A percentile compares a stretch with the other conserved stretches of the same genome.
Conservation (phyloP, 176 grass and related monocot genomes). For the Oryza meridionalis region DNA sequence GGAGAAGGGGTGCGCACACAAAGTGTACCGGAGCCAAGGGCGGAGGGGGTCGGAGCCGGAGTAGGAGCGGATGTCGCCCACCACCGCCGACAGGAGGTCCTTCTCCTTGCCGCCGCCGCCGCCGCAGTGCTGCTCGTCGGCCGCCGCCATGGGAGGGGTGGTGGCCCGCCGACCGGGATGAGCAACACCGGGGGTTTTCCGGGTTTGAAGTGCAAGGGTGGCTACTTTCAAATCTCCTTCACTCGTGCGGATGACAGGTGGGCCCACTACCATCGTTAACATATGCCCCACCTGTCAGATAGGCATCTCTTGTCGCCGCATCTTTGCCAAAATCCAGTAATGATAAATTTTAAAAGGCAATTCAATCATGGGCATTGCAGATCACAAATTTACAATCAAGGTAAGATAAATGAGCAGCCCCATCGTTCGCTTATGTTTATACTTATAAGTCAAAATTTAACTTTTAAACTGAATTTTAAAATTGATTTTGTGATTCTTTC, state of each 20-base stretch:
- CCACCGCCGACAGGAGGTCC: constrained; percentile 67
- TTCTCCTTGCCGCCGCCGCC: constrained; percentile 29
- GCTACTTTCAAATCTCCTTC: background rate
- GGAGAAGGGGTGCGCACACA: background rate
- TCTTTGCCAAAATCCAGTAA: too few species aligned
- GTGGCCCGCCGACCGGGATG: background rate
- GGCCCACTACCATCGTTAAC: background rate
- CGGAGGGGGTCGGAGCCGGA: constrained; percentile 73
- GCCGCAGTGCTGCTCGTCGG: background rate
- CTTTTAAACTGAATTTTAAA: too few species aligned
- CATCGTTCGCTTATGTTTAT: too few species aligned
- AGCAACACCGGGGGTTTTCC: background rate
- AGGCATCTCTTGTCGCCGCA: background rate
- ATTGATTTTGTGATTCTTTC: too few species aligned
- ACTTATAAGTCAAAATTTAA: too few species aligned
- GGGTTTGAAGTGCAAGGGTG: background rate
- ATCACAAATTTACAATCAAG: too few species aligned
- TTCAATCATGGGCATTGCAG: too few species aligned
- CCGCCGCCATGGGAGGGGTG: constrained; percentile 58
- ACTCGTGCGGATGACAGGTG: background rate
- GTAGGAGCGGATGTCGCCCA: constrained; percentile 70
- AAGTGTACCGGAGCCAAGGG: constrained; percentile 63
- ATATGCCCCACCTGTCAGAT: background rate
- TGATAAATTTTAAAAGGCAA: too few species aligned
- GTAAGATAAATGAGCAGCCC: too few species aligned